Conservation (phyloP, 805 yeast genomes). For the Clavispora carvajalis region DNA sequence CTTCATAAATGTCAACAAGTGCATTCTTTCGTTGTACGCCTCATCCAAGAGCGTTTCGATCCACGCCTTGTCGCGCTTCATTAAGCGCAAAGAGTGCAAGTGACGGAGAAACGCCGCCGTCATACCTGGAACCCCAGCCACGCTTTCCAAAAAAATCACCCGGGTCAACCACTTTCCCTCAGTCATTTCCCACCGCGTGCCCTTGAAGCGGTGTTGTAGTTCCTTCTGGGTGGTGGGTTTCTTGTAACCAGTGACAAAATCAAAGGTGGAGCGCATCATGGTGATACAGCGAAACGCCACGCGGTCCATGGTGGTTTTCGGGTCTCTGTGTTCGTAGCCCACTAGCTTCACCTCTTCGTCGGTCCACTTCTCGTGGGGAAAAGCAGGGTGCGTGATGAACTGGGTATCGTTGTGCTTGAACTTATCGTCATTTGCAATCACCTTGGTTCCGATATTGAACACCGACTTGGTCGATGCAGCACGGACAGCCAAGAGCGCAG, state of each 20-base stretch:
- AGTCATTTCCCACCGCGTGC: conserved; percentile 50
- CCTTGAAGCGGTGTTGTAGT: conserved; percentile 23
- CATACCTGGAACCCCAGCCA: conserved; percentile 81
- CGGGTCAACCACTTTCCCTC: conserved; percentile 60
- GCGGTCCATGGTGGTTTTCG: conserved; percentile 43
- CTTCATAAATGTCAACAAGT: conserved; percentile 61
- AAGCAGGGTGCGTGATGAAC: conserved; percentile 36
- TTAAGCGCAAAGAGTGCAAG: conserved; percentile 54
- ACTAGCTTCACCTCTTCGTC: conserved; percentile 33
- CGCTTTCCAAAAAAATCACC: conserved; percentile 58
- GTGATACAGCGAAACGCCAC: conserved; percentile 46
- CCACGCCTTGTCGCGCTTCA: conserved; percentile 69
- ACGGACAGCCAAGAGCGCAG: background rate
- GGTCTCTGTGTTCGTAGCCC: conserved; percentile 47
- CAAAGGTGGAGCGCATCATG: conserved; percentile 48
- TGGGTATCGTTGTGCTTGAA: conserved; percentile 25
- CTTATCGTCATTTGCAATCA: conserved; percentile 9
- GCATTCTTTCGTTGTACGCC: conserved; percentile 78
- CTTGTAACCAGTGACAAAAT: conserved; percentile 58
- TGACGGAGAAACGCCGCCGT: conserved; percentile 71
- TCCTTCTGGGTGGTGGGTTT: conserved; percentile 42
- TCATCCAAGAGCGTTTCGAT: conserved; percentile 68
- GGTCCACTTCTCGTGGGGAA: conserved; percentile 31
- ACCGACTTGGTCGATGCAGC: background rate
- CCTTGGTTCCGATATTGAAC: conserved; percentile 11